A percentile compares a stretch with the other conserved stretches of the same genome.
These are phyloP conservation scores for Gynandropsis gynandra DNA, from an alignment of 345 rosid species.

Conservation along the genomic window DNA sequence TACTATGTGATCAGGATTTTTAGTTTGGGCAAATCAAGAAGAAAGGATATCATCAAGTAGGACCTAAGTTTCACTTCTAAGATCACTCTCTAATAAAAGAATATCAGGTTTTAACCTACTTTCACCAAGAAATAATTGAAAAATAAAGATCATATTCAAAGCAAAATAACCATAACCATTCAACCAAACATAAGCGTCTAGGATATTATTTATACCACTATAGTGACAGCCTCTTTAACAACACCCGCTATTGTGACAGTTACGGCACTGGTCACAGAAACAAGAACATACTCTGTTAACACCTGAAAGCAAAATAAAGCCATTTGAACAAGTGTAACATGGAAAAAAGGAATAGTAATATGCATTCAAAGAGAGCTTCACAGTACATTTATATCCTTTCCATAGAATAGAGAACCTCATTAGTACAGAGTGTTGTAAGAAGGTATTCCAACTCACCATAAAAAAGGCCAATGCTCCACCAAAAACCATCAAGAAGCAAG, in stretches of 20 bases:
- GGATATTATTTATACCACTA: constrained; percentile 46
- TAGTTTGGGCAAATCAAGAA: too few species aligned
- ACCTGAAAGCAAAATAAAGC: constrained; percentile 48
- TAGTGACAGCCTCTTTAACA: constrained; percentile 97
- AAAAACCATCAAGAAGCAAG: constrained; percentile 86
- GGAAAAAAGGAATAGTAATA: neutral
- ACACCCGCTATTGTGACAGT: constrained; percentile 97
- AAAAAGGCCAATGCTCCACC: constrained; percentile 95
- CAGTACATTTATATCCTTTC: neutral
- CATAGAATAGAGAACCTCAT: neutral
- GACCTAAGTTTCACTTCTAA: constrained; percentile 8
- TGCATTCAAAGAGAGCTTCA: constrained; percentile 6
- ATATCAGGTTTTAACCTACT: constrained; percentile 5
- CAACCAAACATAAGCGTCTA: constrained; percentile 1
- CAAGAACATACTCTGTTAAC: constrained; percentile 81
- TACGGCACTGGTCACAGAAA: constrained; percentile 98
- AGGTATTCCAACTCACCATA: constrained; percentile 47
- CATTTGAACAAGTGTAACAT: constrained; percentile 15
- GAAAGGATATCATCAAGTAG: neutral
- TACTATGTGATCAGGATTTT: too few species aligned
- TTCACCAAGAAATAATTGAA: neutral
- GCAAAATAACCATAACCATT: neutral
- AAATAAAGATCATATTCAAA: neutral
- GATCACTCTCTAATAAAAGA: neutral
- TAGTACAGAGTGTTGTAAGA: constrained; percentile 1